phyloP scores from a whole-genome alignment of 345 rosid genomes.

The Garcia nutans region DNA sequence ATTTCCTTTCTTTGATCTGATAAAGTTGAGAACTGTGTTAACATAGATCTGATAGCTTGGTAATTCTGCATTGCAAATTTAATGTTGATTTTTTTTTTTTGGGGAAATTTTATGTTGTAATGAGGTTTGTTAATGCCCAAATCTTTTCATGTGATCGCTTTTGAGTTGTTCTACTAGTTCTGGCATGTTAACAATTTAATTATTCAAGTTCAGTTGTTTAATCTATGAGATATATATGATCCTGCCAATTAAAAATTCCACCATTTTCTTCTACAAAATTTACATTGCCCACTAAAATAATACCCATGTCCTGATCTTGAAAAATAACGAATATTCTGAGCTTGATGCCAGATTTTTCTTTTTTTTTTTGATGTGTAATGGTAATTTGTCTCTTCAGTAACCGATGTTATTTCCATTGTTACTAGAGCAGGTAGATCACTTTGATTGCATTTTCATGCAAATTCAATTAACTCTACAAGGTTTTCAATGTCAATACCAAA shows the following conservation, averaged over 20 bases:
- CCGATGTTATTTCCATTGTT: background rate
- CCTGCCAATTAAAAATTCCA: background rate
- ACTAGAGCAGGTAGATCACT: background rate
- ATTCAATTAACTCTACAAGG: background rate
- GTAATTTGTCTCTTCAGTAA: background rate
- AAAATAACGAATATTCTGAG: conserved; percentile 17
- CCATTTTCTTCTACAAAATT: background rate
- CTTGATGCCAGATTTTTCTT: background rate
- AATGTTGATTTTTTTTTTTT: background rate
- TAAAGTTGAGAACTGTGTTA: background rate
- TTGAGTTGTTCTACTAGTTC: background rate
- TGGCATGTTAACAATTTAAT: background rate
- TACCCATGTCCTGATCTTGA: background rate
- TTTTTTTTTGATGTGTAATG: background rate
- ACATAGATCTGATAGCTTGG: background rate
- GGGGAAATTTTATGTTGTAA: background rate
- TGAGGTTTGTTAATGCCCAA: background rate
- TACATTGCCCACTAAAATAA: background rate
- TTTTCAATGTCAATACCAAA: background rate
- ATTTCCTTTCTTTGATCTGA: conserved; percentile 7
- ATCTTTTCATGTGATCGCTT: background rate
- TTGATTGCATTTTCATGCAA: background rate
- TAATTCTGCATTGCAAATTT: background rate
- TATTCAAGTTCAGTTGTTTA: background rate
- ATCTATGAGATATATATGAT: background rate